Evolutionary conservation across 306 rosid genomes (phyloP).

Genomic region (Trichosanthes cucumerina): DNA sequence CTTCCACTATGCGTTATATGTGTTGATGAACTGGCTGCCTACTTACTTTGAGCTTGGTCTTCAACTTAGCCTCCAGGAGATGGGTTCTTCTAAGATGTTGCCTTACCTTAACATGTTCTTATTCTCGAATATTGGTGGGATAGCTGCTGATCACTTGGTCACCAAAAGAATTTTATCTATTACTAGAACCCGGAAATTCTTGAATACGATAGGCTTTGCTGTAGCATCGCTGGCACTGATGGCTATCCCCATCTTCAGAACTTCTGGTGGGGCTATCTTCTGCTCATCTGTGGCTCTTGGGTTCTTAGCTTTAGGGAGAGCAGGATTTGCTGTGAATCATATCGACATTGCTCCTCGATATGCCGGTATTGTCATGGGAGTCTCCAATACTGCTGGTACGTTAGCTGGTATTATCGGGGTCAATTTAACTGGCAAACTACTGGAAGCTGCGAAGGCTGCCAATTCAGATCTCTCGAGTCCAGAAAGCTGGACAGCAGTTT

Average conservation of each 20-base stretch:
- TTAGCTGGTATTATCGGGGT: slow-evolving; percentile 92
- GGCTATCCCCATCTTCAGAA: slow-evolving; percentile 68
- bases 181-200: slow-evolving; percentile 65
- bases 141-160: slow-evolving; percentile 70
- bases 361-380: slow-evolving; percentile 97
- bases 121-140: slow-evolving; percentile 91
- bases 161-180: slow-evolving; percentile 63
- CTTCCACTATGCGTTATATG: slow-evolving; percentile 88
- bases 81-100: slow-evolving; percentile 98
- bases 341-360: slow-evolving; percentile 95
- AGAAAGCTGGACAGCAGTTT: slow-evolving; percentile 82
- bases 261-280: slow-evolving; percentile 79
- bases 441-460: slow-evolving; percentile 66
- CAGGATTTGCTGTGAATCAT: slow-evolving; percentile 96
- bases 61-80: slow-evolving; percentile 91
- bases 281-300: slow-evolving; percentile 97
- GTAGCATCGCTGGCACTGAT: slow-evolving; percentile 77
- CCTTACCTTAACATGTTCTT: slow-evolving; percentile 93
- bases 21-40: slow-evolving; percentile 96
- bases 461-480: slow-evolving; percentile 75
- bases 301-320: slow-evolving; percentile 91
- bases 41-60: slow-evolving; percentile 92
- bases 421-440: slow-evolving; percentile 73
- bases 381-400: slow-evolving; percentile 92
- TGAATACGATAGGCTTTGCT: slow-evolving; percentile 73